Evolutionary conservation across 345 rosid genomes (phyloP).

Genomic region (Syzygium jambos): DNA sequence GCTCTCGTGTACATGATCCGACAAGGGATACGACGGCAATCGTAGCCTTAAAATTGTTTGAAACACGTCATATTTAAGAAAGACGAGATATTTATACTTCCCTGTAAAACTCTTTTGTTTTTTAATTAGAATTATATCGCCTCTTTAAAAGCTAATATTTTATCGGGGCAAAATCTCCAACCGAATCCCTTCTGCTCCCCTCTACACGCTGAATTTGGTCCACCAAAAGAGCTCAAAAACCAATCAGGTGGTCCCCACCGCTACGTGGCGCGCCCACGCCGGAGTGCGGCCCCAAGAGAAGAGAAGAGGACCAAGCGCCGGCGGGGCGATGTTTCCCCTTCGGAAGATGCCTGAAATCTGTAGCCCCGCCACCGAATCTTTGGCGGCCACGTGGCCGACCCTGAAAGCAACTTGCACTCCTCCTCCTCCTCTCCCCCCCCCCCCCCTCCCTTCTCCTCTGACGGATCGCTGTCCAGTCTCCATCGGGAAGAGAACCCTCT

Average conservation of each 20-base stretch:
- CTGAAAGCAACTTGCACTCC: too few relatives aligned
- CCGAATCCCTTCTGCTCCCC: background rate
- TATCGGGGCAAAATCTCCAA: background rate
- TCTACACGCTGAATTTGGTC: background rate
- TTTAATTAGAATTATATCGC: too few relatives aligned
- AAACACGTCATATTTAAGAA: rapidly evolving
- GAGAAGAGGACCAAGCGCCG: too few relatives aligned
- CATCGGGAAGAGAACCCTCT: background rate
- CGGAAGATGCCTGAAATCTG: background rate
- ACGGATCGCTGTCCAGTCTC: background rate
- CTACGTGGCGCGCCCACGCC: background rate
- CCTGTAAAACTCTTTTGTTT: background rate
- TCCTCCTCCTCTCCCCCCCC: background rate
- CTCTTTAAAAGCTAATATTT: background rate
- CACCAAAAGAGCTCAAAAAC: background rate
- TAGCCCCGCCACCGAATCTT: background rate
- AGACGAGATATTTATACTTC: background rate
- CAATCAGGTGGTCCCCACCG: background rate
- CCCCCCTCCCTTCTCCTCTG: background rate
- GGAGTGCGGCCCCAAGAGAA: background rate
- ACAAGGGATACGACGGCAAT: rapidly evolving
- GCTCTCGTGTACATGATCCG: background rate
- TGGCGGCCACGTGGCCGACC: background rate
- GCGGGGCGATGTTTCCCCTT: background rate
- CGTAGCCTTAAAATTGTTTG: rapidly evolving